Percentiles rank a stretch among this genome's conserved stretches.
Evolutionary conservation across 2,329 filamentous ascomycete genomes (phyloP).

Genomic region (Hymenoscyphus fructigenus): DNA sequence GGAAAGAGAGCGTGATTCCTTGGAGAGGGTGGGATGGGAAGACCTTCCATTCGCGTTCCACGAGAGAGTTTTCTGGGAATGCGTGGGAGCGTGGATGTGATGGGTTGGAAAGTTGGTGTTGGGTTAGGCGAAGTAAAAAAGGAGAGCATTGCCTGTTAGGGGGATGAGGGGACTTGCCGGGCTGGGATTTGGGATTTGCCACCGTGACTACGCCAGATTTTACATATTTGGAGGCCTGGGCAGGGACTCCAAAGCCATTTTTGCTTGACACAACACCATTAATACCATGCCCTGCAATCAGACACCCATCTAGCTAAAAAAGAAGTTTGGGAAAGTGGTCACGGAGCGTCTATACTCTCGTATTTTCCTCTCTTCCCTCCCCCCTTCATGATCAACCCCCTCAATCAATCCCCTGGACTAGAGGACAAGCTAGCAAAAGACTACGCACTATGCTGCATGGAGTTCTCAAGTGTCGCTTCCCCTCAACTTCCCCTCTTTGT

Average conservation of each 20-base stretch:
- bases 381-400: neutral
- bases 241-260: neutral
- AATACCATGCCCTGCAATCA: neutral
- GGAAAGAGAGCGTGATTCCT: neutral
- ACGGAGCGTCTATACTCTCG: neutral
- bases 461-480: neutral
- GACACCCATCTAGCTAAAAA: constrained; percentile 4
- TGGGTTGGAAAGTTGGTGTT: neutral
- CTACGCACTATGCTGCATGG: neutral
- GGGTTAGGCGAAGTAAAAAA: neutral
- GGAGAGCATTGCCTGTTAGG: neutral
- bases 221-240: neutral
- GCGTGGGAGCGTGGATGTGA: neutral
- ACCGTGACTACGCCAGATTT: constrained; percentile 2
- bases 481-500: constrained; percentile 6
- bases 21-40: neutral
- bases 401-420: neutral
- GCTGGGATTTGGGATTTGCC: neutral
- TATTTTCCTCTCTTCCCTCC: neutral
- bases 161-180: too few relatives aligned
- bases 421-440: neutral
- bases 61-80: constrained; percentile 2
- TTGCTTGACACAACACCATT: neutral
- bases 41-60: neutral
- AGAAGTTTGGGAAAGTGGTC: neutral